phyloP scores from a whole-genome alignment of 2,329 filamentous ascomycete species.

The Ceratocystis lukuohia region DNA sequence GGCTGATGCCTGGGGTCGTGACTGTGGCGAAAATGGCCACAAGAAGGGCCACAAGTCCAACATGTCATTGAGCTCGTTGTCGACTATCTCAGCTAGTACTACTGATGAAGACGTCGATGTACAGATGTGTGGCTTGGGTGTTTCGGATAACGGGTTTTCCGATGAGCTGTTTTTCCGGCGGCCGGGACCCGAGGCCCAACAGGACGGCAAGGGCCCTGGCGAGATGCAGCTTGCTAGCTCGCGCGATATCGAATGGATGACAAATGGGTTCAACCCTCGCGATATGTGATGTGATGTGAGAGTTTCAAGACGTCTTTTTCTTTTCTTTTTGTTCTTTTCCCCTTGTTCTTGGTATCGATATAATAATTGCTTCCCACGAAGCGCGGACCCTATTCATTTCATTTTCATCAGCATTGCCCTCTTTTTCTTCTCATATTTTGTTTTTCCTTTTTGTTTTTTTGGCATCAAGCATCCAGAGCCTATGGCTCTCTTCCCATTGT shows the following conservation, averaged over 20 bases:
- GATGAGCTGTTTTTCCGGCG: not conserved
- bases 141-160: not conserved
- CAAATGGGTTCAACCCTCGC: constrained; percentile 32
- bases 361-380: not conserved
- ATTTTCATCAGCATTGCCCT: not conserved
- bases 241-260: constrained; percentile 36
- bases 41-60: constrained; percentile 5
- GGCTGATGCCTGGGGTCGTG: not conserved
- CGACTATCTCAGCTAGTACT: constrained; percentile 4
- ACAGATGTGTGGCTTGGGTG: not conserved
- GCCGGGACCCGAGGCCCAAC: not conserved
- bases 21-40: not conserved
- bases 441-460: not conserved
- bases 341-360: not conserved
- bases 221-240: constrained; percentile 25
- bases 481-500: not conserved
- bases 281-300: not conserved
- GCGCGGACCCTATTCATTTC: not conserved
- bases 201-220: constrained; percentile 21
- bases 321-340: not conserved
- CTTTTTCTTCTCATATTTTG: not conserved
- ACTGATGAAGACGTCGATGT: constrained; percentile 1
- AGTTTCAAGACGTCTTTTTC: not conserved
- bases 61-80: constrained; percentile 6
- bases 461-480: not conserved